Conservation (phyloP, 2,329 filamentous ascomycete species). For the Fusarium redolens region DNA sequence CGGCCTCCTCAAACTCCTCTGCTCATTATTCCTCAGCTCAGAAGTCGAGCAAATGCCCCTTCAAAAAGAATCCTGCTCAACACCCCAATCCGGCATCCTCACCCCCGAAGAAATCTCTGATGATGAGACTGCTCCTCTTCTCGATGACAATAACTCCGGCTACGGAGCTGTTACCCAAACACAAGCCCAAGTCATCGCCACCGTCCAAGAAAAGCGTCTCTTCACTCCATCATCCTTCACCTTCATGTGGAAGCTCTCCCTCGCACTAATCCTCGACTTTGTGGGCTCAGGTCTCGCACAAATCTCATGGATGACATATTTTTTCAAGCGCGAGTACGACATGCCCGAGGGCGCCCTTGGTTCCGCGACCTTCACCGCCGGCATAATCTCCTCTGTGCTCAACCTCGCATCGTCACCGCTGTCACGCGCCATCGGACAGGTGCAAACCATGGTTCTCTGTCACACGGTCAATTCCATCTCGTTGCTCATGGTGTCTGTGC, state of each 20-base stretch:
- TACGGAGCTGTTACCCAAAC: constrained; percentile 20
- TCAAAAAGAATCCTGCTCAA: constrained; percentile 18
- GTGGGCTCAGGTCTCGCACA: constrained; percentile 37
- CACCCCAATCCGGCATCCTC: background rate
- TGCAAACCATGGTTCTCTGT: constrained; percentile 40
- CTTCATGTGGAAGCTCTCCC: constrained; percentile 39
- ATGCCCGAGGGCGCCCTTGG: constrained; percentile 35
- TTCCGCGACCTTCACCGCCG: constrained; percentile 36
- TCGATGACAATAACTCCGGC: background rate
- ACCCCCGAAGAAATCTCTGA: background rate
- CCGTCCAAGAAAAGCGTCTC: background rate
- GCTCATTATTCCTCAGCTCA: constrained; percentile 16
- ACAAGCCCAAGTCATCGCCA: background rate
- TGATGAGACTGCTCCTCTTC: constrained; percentile 24
- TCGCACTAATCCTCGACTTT: constrained; percentile 37
- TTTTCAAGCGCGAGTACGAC: constrained; percentile 40
- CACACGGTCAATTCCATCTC: constrained; percentile 40
- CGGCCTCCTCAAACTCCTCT: constrained; percentile 31
- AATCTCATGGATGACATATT: constrained; percentile 44
- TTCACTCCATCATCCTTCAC: constrained; percentile 30
- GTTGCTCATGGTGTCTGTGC: constrained; percentile 29
- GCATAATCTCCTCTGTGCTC: constrained; percentile 38
- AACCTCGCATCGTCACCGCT: constrained; percentile 37
- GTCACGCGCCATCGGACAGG: constrained; percentile 32
- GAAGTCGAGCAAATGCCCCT: constrained; percentile 23